Percentiles rank a stretch among this genome's conserved stretches.
Evolutionary conservation across 2,329 filamentous ascomycete genomes (phyloP).

Genomic region (Pseudogymnoascus verrucosus): DNA sequence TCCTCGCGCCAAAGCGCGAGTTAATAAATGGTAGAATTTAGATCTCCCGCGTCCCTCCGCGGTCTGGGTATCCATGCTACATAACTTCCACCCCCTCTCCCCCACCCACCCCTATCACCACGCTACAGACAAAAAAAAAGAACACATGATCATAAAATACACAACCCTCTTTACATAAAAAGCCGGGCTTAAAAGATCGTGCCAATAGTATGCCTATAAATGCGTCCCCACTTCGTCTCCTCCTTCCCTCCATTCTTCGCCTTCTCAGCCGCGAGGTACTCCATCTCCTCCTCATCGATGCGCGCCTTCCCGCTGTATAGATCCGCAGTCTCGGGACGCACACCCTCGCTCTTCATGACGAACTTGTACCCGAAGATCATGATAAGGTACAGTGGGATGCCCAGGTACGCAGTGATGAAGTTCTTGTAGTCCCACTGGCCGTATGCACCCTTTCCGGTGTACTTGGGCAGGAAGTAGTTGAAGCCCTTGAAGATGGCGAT

Average conservation of each 20-base stretch:
- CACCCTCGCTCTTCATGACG: slow-evolving; percentile 32
- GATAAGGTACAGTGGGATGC: slow-evolving; percentile 53
- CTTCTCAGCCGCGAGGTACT: slow-evolving; percentile 18
- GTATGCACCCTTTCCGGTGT: slow-evolving; percentile 30
- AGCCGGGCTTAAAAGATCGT: slow-evolving; percentile 19
- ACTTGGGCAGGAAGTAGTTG: slow-evolving; percentile 54
- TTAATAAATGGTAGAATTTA: slow-evolving; percentile 3
- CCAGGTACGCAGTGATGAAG: slow-evolving; percentile 56
- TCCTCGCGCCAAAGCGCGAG: not conserved
- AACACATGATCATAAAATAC: not conserved
- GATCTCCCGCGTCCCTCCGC: not conserved
- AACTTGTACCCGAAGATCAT: slow-evolving; percentile 50
- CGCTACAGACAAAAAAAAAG: not conserved
- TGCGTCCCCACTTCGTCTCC: slow-evolving; percentile 19
- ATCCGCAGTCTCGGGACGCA: slow-evolving; percentile 44
- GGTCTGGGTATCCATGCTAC: slow-evolving; percentile 6
- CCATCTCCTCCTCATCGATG: slow-evolving; percentile 51
- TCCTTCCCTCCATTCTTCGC: slow-evolving; percentile 17
- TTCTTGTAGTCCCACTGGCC: slow-evolving; percentile 52
- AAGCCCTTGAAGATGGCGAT: slow-evolving; percentile 80
- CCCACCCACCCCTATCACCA: not conserved
- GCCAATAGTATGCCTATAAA: slow-evolving; percentile 21
- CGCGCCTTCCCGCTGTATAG: slow-evolving; percentile 49
- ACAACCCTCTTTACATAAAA: not conserved
- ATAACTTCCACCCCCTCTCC: not conserved